phyloP scores from a whole-genome alignment of 768 basidiomycete species.

The Suillus occidentalis region DNA sequence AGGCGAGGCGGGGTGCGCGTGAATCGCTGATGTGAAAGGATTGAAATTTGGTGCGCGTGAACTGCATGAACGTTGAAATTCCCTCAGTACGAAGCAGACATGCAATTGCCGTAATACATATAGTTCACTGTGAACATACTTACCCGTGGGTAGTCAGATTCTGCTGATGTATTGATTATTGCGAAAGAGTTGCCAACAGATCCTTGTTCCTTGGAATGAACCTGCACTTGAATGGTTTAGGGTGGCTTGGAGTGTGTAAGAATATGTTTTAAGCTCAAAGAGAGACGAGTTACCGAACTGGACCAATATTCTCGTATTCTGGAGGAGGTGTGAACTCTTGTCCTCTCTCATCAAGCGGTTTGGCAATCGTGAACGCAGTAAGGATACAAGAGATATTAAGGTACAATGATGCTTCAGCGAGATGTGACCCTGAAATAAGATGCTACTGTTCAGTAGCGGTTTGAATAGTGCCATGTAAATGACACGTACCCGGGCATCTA shows the following conservation, averaged over 20 bases:
- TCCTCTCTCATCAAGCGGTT: background rate
- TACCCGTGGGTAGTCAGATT: background rate
- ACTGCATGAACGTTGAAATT: too few species aligned
- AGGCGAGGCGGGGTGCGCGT: background rate
- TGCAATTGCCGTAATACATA: background rate
- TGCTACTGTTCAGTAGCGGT: background rate
- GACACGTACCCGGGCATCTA: background rate
- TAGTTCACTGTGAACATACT: background rate
- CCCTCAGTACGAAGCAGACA: too few species aligned
- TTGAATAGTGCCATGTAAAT: background rate
- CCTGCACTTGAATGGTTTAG: background rate
- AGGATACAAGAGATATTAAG: background rate
- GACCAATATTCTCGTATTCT: background rate
- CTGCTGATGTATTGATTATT: background rate
- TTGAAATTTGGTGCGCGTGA: background rate
- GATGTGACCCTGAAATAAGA: constrained; percentile 13
- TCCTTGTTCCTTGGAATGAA: constrained; percentile 6
- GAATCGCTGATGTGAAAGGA: background rate
- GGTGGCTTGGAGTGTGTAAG: background rate
- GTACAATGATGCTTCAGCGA: constrained; percentile 25
- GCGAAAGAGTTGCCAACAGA: background rate
- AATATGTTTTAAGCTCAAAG: background rate
- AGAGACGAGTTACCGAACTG: background rate
- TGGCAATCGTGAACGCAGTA: background rate
- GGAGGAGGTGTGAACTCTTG: background rate